phyloP scores from a whole-genome alignment of 495 filamentous ascomycete genomes.

The Acidomyces sp. region DNA sequence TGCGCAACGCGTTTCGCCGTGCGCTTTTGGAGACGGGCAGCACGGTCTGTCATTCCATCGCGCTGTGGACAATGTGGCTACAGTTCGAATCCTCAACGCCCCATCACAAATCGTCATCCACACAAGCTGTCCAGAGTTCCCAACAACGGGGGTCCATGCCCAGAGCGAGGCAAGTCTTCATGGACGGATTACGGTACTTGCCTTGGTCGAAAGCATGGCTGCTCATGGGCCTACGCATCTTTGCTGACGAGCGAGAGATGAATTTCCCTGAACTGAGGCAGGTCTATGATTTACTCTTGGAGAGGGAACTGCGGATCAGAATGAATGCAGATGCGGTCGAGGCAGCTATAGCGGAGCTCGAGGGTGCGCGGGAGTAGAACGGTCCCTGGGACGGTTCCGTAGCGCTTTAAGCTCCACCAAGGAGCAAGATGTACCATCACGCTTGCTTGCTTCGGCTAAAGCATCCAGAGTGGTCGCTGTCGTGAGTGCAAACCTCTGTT shows the following conservation, averaged over 20 bases:
- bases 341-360: constrained; percentile 8
- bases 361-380: neutral
- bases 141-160: no score
- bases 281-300: constrained; percentile 38
- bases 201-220: constrained; percentile 36
- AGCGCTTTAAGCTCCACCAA: no score
- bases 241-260: constrained; percentile 23
- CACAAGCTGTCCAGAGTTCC: no score
- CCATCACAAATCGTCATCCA: no score
- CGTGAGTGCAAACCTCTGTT: no score
- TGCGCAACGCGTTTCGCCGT: constrained; percentile 21
- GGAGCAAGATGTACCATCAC: no score
- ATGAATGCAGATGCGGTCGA: constrained; percentile 31
- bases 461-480: no score
- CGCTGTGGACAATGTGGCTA: constrained; percentile 24
- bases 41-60: constrained; percentile 15
- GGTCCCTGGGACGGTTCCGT: no score
- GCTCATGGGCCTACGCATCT: constrained; percentile 21
- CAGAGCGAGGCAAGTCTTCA: constrained; percentile 24
- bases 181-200: constrained; percentile 22
- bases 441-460: no score
- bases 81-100: constrained; percentile 22
- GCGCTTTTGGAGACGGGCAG: constrained; percentile 17
- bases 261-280: constrained; percentile 32
- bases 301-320: constrained; percentile 42